Base-by-base conservation (phyloP, 495 filamentous ascomycete genomes). In the Xylaria grammica region DNA sequence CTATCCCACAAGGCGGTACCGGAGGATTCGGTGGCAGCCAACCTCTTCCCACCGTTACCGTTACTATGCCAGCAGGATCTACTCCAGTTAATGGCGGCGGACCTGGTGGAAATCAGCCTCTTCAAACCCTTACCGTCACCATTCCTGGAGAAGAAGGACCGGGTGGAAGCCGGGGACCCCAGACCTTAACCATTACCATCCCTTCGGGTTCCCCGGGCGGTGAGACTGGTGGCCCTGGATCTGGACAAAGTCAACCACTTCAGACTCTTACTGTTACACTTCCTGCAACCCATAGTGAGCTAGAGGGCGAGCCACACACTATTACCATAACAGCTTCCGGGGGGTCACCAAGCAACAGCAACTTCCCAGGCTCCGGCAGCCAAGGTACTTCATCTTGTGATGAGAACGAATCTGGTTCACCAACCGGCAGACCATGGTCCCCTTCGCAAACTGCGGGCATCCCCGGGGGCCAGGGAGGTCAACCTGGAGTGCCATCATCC, bases 1-100 rank as follows among this genome's bases (percentile, higher is more conserved):
- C 40, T 51, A 38, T 34, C 15, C 60, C 55, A n/a, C 60, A 46
- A 26, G 44, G 55, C 15, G 51, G 60, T 15, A 22, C 55, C 61
- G 55, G 51, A 42, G 68, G 65, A 24, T 17, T 60, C 11, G 52
- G 65, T 30, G 63, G 63, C 17, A 69, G 60, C 26, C 38, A 60
- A 42, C 27, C 60, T n/a, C 65, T 65, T 53, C 51, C 64, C 10
- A 73, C 71, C 13, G 57, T 73, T 22, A 71, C 71, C 27, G n/a
- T 73, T 1, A 71, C 71, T 58, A 62, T 65, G 19, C 68, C 71
- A 34, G 68, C 59, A n/a, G 68, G 42, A 32, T 67, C 63, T 34
- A 56, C 62, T 29, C 34, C 34, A 22, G 57, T 53, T 27, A 59
- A 57, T 17, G 71, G 71, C 15, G 65, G 62, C 45, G 34, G 22